A percentile compares a stretch with the other conserved stretches of the same genome.
Conservation (phyloP, 305 asterid species). For the Withania somnifera region DNA sequence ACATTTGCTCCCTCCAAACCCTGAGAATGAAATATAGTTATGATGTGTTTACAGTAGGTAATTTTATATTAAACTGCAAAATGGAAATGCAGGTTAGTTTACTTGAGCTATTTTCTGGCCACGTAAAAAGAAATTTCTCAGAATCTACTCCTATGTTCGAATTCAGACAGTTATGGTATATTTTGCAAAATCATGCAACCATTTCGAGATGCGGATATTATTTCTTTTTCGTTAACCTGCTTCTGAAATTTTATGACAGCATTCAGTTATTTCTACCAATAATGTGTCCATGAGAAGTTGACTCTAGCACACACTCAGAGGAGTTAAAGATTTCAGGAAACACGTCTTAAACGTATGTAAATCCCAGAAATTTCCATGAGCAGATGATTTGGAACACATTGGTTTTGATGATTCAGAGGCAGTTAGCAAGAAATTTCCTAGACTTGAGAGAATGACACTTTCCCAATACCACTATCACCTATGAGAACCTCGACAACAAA, state of each 20-base stretch:
- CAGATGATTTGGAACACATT: not conserved
- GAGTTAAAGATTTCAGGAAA: not conserved
- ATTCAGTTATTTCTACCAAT: not conserved
- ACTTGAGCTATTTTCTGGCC: not conserved
- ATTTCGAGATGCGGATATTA: not conserved
- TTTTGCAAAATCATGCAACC: not conserved
- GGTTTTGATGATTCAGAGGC: not conserved
- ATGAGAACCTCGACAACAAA: not conserved
- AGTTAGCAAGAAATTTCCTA: not conserved
- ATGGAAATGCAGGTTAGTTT: not conserved
- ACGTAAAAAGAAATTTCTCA: not conserved
- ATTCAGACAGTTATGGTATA: not conserved
- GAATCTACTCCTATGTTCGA: not conserved
- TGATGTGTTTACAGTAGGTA: not conserved
- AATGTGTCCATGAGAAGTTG: not conserved
- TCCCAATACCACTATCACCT: not conserved
- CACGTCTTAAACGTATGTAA: not conserved
- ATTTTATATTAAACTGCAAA: not conserved
- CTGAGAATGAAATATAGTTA: constrained; percentile 1
- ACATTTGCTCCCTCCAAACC: constrained; percentile 51
- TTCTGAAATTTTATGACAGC: not conserved
- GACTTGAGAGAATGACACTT: not conserved
- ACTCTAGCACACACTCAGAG: not conserved
- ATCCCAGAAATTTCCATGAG: not conserved
- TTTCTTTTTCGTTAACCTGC: not conserved